Conservation (phyloP, 2,329 filamentous ascomycete genomes). For the Claviceps sp. region DNA sequence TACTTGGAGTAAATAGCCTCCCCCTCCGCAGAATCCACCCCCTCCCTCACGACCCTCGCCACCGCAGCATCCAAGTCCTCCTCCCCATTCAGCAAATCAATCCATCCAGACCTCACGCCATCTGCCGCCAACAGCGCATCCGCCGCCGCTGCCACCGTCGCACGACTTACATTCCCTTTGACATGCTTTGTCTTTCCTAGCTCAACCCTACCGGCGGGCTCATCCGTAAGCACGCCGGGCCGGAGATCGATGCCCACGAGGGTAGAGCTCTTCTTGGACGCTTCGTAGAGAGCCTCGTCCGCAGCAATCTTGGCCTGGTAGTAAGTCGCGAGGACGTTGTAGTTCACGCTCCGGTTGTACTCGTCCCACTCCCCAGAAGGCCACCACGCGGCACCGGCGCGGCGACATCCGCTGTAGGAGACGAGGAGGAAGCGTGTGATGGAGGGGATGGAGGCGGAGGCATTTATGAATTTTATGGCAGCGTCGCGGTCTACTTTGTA, state of each 20-base stretch:
- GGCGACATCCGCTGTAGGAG: constrained; percentile 45
- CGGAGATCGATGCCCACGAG: constrained; percentile 41
- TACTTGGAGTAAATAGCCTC: constrained; percentile 25
- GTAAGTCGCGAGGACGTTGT: constrained; percentile 34
- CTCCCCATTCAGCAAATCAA: constrained; percentile 42
- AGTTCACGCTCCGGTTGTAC: constrained; percentile 26
- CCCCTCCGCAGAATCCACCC: constrained; percentile 38
- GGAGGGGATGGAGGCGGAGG: constrained; percentile 37
- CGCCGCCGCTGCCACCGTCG: constrained; percentile 45
- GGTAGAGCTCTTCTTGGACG: constrained; percentile 25
- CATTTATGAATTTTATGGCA: constrained; percentile 47
- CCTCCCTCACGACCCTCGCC: constrained; percentile 32
- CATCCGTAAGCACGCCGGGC: constrained; percentile 35
- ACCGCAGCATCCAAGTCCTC: constrained; percentile 36
- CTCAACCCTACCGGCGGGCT: constrained; percentile 32
- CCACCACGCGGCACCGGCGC: constrained; percentile 42
- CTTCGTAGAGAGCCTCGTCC: constrained; percentile 41
- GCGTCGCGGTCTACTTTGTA: constrained; percentile 50
- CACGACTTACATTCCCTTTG: constrained; percentile 34
- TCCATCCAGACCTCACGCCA: constrained; percentile 34
- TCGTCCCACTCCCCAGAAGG: constrained; percentile 34
- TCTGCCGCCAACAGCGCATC: constrained; percentile 39
- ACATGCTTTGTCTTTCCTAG: constrained; percentile 31
- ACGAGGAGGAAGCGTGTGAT: constrained; percentile 52
- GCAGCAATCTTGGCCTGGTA: constrained; percentile 48